Base-by-base conservation (phyloP, 2,329 filamentous ascomycete genomes). In the Fragosphaeria purpurea region DNA sequence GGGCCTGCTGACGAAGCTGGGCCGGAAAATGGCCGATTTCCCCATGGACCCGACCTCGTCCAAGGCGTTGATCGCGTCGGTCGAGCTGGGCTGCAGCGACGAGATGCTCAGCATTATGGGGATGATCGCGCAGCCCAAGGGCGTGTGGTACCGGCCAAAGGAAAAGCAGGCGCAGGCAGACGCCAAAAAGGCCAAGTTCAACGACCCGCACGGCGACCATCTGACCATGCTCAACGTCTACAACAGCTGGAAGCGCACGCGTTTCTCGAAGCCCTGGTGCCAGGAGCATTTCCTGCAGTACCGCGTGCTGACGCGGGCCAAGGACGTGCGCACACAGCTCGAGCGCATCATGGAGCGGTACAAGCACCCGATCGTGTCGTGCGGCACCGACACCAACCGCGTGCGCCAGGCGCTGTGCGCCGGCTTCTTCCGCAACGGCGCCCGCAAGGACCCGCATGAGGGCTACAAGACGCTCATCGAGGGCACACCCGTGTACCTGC, bases 201-300 rank as follows among this genome's bases (percentile, higher is more conserved):
- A 96, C 69, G 93, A 98, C 61, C 86, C 91, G 0, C 82, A 88
- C 51, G 93, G 93, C 48, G 93, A 98, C 63, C 93, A 98, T 62
- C 75, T 98, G 10, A 98, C 93, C 0, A 75, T 97, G 0, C 79
- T 98, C 42, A 98, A 98, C 60, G 90, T 98, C 1, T 98, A 95
- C 72, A 95, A 96, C 62, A 83, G 80, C n/a, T 98, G 93, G 93
- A 95, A 95, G 65, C 77, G 83, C 43, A 85, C 82, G 55, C 83
- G 84, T 6, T 95, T 80, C 68, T 86, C 82, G 46, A 87, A 82
- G 51, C 83, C 90, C 0, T 98, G 93, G 93, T 97, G 93, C 64
- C 91, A 88, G 58, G 94, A 98, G 63, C 96, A 98, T 67, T 98
- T 95, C 65, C 93, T 98, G 64, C 90, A 97, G 64, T 89, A 88